Percentiles rank a stretch among this genome's conserved stretches.
Conservation (phyloP, 2,329 filamentous ascomycete species). For the Trichoderma cornu-damae region DNA sequence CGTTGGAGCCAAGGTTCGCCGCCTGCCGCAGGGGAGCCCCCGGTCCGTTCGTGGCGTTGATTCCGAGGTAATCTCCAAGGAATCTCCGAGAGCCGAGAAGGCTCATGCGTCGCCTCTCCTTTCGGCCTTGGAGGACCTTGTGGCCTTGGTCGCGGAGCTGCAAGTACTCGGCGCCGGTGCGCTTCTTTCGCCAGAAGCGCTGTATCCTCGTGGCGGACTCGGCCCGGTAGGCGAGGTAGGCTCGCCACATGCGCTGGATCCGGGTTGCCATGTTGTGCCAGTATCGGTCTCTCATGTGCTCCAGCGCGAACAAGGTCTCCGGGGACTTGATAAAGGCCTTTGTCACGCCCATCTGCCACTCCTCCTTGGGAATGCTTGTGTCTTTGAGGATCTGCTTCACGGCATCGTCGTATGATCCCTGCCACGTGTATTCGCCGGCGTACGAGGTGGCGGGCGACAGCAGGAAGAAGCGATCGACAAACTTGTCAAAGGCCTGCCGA, state of each 20-base stretch:
- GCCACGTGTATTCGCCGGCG: constrained; percentile 95
- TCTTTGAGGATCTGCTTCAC: constrained; percentile 92
- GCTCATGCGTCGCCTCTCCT: constrained; percentile 88
- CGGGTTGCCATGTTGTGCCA: constrained; percentile 99
- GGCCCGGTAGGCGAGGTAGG: constrained; percentile 84
- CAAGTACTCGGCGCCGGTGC: constrained; percentile 81
- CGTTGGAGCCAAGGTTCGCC: constrained; percentile 64
- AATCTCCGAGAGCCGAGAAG: constrained; percentile 87
- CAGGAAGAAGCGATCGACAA: constrained; percentile 94
- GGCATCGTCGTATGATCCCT: constrained; percentile 78
- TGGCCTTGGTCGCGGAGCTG: constrained; percentile 86
- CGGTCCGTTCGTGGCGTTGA: constrained; percentile 73
- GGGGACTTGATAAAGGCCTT: constrained; percentile 99
- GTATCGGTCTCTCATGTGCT: constrained; percentile 96
- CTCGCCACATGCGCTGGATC: constrained; percentile 95
- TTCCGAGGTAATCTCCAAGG: constrained; percentile 88
- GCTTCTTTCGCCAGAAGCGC: constrained; percentile 90
- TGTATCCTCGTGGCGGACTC: constrained; percentile 94
- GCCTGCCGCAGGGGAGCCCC: constrained; percentile 75
- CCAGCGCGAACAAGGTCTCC: constrained; percentile 91
- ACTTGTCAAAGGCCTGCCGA: constrained; percentile 95
- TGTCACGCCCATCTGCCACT: constrained; percentile 94
- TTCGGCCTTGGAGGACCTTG: constrained; percentile 71
- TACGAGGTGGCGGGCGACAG: constrained; percentile 92
- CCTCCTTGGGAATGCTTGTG: constrained; percentile 88